Evolutionary conservation across 2,329 filamentous ascomycete species (phyloP).

Genomic region (Colletotrichum tabaci): DNA sequence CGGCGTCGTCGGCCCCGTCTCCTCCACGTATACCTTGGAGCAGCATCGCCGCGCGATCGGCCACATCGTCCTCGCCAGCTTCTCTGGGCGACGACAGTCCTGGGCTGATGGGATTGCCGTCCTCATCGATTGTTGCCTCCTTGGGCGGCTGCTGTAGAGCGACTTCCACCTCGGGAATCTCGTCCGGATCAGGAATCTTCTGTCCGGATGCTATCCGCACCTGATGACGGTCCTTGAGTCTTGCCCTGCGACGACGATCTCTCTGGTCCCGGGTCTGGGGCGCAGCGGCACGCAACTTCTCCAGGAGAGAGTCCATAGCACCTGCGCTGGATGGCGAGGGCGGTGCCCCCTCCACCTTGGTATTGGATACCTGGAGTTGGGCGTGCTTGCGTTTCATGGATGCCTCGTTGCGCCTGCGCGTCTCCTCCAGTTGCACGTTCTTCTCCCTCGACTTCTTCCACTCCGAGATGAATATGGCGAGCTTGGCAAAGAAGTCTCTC

Average conservation of each 20-base stretch:
- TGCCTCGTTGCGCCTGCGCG: conserved; percentile 86
- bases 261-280: conserved; percentile 91
- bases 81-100: conserved; percentile 60
- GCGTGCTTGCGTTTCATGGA: conserved; percentile 92
- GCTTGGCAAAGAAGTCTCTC: conserved; percentile 94
- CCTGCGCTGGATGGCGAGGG: conserved; percentile 82
- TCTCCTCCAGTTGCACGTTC: conserved; percentile 88
- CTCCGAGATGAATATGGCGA: conserved; percentile 89
- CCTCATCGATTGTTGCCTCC: conserved; percentile 61
- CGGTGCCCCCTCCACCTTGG: conserved; percentile 61
- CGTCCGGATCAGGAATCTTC: conserved; percentile 82
- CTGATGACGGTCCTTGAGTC: conserved; percentile 92
- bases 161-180: conserved; percentile 70
- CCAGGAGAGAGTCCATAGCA: conserved; percentile 95
- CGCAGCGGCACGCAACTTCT: conserved; percentile 94
- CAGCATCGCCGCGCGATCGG: conserved; percentile 85
- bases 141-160: conserved; percentile 53
- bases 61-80: conserved; percentile 79
- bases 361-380: conserved; percentile 71
- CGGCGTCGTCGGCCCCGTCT: conserved; percentile 69
- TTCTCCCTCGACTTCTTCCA: conserved; percentile 98
- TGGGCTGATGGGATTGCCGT: conserved; percentile 68
- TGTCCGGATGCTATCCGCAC: conserved; percentile 92
- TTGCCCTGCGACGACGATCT: conserved; percentile 87
- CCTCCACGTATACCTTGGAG: conserved; percentile 86